phyloP scores from a whole-genome alignment of 1,284 basidiomycete species.

The Takashimella koratensis region DNA sequence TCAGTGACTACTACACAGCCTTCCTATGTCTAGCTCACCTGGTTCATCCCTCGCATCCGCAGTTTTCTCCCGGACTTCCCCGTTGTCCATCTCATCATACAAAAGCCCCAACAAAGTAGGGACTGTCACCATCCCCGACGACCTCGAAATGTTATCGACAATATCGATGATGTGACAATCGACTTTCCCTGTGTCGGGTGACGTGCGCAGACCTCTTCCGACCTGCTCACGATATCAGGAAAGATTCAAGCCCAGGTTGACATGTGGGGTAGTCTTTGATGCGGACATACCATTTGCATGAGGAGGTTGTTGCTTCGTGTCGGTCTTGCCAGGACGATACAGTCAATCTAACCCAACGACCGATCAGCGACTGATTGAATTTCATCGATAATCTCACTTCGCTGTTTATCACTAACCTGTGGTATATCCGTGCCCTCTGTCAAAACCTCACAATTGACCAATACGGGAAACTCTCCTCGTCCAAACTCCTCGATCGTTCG shows the following conservation, averaged over 20 bases:
- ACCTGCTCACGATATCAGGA: conserved; percentile 56
- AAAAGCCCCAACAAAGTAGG: conserved; percentile 86
- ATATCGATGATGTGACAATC: conserved; percentile 91
- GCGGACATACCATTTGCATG: conserved; percentile 74
- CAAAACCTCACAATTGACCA: conserved; percentile 89
- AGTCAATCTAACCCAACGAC: conserved; percentile 63
- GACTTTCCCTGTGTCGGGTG: conserved; percentile 71
- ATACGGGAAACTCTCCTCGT: conserved; percentile 70
- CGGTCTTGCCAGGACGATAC: conserved; percentile 78
- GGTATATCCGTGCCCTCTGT: conserved; percentile 90
- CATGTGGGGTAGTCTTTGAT: too few relatives aligned
- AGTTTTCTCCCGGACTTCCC: too few relatives aligned
- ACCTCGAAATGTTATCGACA: conserved; percentile 71
- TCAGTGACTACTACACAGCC: conserved; percentile 3
- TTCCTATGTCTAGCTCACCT: too few relatives aligned
- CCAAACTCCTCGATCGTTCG: conserved; percentile 67
- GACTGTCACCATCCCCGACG: conserved; percentile 68
- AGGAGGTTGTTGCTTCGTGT: conserved; percentile 86
- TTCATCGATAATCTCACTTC: too few relatives aligned
- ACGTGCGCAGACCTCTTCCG: conserved; percentile 84
- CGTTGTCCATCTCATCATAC: conserved; percentile 58
- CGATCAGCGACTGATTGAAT: conserved; percentile 1
- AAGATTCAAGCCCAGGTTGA: background rate
- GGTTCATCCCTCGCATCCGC: too few relatives aligned
- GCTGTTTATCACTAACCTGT: conserved; percentile 53